Base-by-base conservation (phyloP, 2,329 filamentous ascomycete genomes). In the Paecilomyces variotii region DNA sequence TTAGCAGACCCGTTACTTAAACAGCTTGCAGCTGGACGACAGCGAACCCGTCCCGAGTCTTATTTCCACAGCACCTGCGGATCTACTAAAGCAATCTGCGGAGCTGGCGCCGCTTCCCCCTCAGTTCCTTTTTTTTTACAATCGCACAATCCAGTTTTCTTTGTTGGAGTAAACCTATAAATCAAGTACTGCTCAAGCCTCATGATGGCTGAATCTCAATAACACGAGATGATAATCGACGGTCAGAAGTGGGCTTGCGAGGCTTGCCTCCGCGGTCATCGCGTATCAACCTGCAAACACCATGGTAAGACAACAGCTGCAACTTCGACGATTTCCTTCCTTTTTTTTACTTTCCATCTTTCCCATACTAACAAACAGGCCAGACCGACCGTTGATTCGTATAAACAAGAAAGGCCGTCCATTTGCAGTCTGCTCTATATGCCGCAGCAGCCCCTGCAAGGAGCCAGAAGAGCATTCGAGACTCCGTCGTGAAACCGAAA, bases 351-450 rank as follows among this genome's bases (percentile, higher is more conserved):
- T 52, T 26, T 52, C 9, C 24, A 4, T 52, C 50, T 1, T 19
- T 2, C 24, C 4, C 25, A 7, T 28, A 1, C 50, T 52, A 10
- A 52, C 24, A 19, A 52, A 26, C n/a, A 7, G 2, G 7, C 57
- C 68, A 96, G 92, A 96, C 77, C 90, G 92, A 68, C 90, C 90
- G 63, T 83, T 97, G 63, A 88, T 91, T 70, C 91, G 95, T 74
- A 96, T 97, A 79, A 94, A 95, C 77, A 95, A 96, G 74, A 97
- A 97, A 79, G 93, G 93, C 68, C 89, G 93, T 63, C 93, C 93
- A 56, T 91, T 97, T 65, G 95, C 93, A 65, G 92, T 97, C 84
- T 97, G 93, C 77, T 86, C 90, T 65, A 91, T 97, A 76, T 97
- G 93, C 78, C 90, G 70, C 34, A 63, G 92, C 72, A 86, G 88